Conservation (phyloP, 2,329 filamentous ascomycete species). For the Aspergillus jensenii region DNA sequence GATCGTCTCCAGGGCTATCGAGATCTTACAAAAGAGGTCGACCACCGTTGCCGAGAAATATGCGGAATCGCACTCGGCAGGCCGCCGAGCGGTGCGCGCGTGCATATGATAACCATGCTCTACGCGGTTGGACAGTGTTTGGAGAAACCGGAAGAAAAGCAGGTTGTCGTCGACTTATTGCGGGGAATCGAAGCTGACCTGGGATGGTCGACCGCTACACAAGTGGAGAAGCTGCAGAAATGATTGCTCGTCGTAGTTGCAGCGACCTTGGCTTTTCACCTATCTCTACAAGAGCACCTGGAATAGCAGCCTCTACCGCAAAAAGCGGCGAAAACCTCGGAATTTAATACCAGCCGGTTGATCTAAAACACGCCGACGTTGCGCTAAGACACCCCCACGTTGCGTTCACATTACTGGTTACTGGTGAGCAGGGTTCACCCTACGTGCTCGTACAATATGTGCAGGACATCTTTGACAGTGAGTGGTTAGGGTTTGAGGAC, state of each 20-base stretch:
- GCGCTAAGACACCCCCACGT: no score
- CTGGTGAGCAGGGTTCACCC: no score
- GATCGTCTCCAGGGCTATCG: conserved; percentile 58
- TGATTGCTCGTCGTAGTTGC: neutral
- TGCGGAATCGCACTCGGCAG: conserved; percentile 58
- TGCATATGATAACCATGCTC: conserved; percentile 59
- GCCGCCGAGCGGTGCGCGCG: conserved; percentile 56
- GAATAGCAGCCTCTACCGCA: neutral
- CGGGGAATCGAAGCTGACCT: conserved; percentile 60
- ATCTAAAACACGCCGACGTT: no score
- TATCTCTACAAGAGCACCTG: no score
- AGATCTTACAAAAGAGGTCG: conserved; percentile 55
- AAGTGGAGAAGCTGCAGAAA: conserved; percentile 49
- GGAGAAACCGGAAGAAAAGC: conserved; percentile 51
- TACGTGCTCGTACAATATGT: no score
- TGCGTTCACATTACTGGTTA: no score
- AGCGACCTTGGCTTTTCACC: neutral
- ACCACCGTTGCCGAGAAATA: conserved; percentile 58
- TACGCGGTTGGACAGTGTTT: conserved; percentile 62
- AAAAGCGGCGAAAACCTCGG: no score
- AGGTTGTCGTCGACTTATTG: conserved; percentile 56
- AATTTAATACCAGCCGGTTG: no score
- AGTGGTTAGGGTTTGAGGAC: no score
- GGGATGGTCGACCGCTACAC: conserved; percentile 60
- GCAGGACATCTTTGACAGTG: no score